Evolutionary conservation across 2,329 filamentous ascomycete genomes (phyloP).

Genomic region (Pseudocercospora eumusae): DNA sequence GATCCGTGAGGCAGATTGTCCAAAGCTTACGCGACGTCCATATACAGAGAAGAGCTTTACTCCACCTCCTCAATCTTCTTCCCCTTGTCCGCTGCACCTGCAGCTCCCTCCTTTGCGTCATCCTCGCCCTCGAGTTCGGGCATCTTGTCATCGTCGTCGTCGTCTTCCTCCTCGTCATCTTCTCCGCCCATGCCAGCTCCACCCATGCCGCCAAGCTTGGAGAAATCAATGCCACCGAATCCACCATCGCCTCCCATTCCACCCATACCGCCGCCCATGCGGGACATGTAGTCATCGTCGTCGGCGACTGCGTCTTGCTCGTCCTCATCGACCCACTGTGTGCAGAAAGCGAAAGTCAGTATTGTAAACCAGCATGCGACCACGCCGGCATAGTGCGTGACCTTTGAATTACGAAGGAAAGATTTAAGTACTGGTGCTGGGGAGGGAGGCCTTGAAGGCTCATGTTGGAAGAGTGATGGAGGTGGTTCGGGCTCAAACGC

Average conservation of each 20-base stretch:
- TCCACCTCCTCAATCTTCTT: conserved; percentile 53
- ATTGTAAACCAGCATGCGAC: conserved; percentile 19
- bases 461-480: not conserved
- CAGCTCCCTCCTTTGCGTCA: conserved; percentile 33
- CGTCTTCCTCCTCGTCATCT: conserved; percentile 60
- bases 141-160: conserved; percentile 74
- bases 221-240: conserved; percentile 42
- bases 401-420: conserved; percentile 8
- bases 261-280: conserved; percentile 47
- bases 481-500: conserved; percentile 13
- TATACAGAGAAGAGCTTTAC: conserved; percentile 25
- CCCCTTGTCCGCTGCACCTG: conserved; percentile 38
- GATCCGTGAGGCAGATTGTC: not conserved
- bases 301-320: conserved; percentile 90
- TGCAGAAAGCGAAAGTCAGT: conserved; percentile 23
- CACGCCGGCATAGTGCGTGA: conserved; percentile 16
- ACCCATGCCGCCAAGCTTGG: conserved; percentile 57
- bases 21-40: not conserved
- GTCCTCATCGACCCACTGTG: conserved; percentile 90
- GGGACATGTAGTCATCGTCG: conserved; percentile 65
- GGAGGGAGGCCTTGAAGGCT: conserved; percentile 14
- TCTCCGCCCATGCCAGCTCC: conserved; percentile 41
- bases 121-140: conserved; percentile 72
- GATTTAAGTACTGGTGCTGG: conserved; percentile 10
- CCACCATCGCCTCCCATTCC: conserved; percentile 46